Evolutionary conservation across 2,329 filamentous ascomycete genomes (phyloP).

Genomic region (Teratosphaeriaceae sp.): DNA sequence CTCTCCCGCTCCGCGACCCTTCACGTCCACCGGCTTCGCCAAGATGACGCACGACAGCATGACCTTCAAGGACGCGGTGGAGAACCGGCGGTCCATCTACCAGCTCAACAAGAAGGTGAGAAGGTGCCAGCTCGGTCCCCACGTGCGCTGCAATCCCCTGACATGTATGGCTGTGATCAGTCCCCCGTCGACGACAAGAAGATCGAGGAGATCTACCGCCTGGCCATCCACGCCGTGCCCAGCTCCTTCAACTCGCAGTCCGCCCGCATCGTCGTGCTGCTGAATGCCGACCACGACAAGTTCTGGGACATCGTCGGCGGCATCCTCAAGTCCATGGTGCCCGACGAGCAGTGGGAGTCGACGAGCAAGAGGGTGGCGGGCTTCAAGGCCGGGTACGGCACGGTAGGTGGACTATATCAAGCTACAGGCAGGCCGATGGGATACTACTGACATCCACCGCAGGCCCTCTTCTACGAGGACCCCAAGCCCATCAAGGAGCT

Average conservation of each 20-base stretch:
- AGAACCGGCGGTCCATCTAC: slow-evolving; percentile 56
- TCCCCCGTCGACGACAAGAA: slow-evolving; percentile 65
- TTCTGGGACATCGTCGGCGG: slow-evolving; percentile 72
- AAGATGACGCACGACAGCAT: slow-evolving; percentile 33
- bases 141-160: too few relatives aligned
- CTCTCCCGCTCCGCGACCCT: slow-evolving; percentile 4
- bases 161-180: too few relatives aligned
- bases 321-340: slow-evolving; percentile 61
- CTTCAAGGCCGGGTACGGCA: slow-evolving; percentile 70
- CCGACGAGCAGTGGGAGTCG: slow-evolving; percentile 54
- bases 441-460: slow-evolving; percentile 1
- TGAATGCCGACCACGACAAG: slow-evolving; percentile 77
- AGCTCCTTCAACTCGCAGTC: slow-evolving; percentile 86
- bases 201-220: slow-evolving; percentile 56
- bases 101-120: slow-evolving; percentile 45
- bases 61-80: slow-evolving; percentile 57
- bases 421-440: neutral
- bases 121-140: too few relatives aligned
- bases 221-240: slow-evolving; percentile 62
- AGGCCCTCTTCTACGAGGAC: slow-evolving; percentile 84
- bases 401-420: slow-evolving; percentile 42
- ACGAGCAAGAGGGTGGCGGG: slow-evolving; percentile 45
- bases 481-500: slow-evolving; percentile 57
- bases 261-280: slow-evolving; percentile 69
- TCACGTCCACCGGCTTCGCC: slow-evolving; percentile 13